Conservation (phyloP, 2,329 filamentous ascomycete genomes). For the Diaporthe citrichinensis region DNA sequence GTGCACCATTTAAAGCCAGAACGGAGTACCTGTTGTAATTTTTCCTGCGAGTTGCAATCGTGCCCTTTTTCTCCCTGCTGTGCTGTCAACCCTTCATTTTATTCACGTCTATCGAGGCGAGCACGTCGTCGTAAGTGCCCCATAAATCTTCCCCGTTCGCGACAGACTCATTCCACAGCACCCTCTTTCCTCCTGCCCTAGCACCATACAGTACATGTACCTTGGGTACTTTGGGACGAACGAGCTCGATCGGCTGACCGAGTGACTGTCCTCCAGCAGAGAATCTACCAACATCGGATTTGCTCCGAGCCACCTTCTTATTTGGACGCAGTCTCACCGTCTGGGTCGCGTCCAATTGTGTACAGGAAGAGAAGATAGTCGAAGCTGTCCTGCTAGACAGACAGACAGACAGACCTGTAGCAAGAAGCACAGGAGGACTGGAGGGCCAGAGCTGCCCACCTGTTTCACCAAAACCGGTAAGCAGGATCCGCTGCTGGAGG, state of each 20-base stretch:
- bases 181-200: not conserved
- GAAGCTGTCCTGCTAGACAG: too few relatives aligned
- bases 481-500: conserved; percentile 5
- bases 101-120: not conserved
- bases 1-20: conserved; percentile 24
- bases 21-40: not conserved
- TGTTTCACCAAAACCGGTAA: conserved; percentile 25
- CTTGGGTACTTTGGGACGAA: conserved; percentile 4
- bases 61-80: not conserved
- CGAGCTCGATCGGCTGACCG: not conserved
- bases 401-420: not conserved
- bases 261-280: not conserved
- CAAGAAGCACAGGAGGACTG: not conserved
- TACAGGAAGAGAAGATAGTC: not conserved
- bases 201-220: not conserved
- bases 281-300: not conserved
- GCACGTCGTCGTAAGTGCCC: conserved; percentile 33
- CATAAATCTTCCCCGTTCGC: conserved; percentile 2
- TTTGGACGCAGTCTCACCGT: not conserved
- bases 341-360: not conserved
- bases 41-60: not conserved
- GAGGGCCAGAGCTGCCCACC: conserved; percentile 15
- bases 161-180: conserved; percentile 1
- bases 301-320: not conserved
- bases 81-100: not conserved